phyloP scores from a whole-genome alignment of 2,329 filamentous ascomycete species.

The Epichloe hybrida region DNA sequence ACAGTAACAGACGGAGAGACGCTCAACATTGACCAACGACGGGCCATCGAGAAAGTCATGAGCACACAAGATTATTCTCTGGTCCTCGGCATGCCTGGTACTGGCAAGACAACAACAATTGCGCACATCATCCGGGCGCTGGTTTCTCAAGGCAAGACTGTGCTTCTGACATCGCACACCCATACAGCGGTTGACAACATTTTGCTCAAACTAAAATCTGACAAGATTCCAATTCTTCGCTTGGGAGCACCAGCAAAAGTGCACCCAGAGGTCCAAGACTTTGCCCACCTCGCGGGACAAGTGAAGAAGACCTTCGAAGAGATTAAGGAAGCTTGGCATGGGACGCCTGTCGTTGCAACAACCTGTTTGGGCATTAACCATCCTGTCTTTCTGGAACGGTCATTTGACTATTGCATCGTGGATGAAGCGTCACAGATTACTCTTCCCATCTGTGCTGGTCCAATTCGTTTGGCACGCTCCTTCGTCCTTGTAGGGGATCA shows the following conservation, averaged over 20 bases:
- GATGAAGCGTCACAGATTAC: slow-evolving; percentile 98
- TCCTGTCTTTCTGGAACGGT: slow-evolving; percentile 70
- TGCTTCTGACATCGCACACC: slow-evolving; percentile 88
- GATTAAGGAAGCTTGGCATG: slow-evolving; percentile 70
- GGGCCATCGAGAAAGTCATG: slow-evolving; percentile 89
- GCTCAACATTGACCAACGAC: slow-evolving; percentile 77
- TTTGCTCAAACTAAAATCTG: slow-evolving; percentile 72
- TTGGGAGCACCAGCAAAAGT: slow-evolving; percentile 76
- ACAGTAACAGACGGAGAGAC: slow-evolving; percentile 46
- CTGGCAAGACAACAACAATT: slow-evolving; percentile 96
- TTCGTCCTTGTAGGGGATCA: slow-evolving; percentile 96
- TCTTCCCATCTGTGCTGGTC: slow-evolving; percentile 82
- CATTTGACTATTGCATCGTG: slow-evolving; percentile 96
- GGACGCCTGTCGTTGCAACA: slow-evolving; percentile 80
- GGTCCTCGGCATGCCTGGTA: slow-evolving; percentile 97
- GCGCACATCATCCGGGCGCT: slow-evolving; percentile 91
- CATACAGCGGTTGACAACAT: slow-evolving; percentile 98
- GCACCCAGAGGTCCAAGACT: slow-evolving; percentile 74
- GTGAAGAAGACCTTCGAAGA: slow-evolving; percentile 69
- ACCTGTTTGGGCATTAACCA: slow-evolving; percentile 91
- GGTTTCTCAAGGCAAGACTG: slow-evolving; percentile 78
- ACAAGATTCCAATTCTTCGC: slow-evolving; percentile 68
- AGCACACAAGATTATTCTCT: slow-evolving; percentile 88
- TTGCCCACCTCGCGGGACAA: slow-evolving; percentile 64
- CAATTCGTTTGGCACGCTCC: slow-evolving; percentile 80